Conservation (phyloP, 169 alveolate genomes). For the Blepharisma undulans region DNA sequence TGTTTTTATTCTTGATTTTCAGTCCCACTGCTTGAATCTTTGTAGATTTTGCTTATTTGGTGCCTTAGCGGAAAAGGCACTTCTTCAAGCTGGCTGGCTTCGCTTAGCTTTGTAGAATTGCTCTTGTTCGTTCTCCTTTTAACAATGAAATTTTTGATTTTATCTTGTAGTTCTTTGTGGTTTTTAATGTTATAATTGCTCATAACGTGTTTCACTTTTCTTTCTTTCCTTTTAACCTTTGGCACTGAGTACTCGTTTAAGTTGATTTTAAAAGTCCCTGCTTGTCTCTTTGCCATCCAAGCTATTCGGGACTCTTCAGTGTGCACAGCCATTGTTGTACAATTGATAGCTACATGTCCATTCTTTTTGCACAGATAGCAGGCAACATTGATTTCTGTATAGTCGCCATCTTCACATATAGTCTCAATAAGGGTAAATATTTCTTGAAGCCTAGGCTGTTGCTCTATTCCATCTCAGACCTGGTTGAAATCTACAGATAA, state of each 20-base stretch:
- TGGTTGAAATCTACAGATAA: constrained; percentile 23
- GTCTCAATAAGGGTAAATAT: not conserved
- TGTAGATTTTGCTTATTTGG: not conserved
- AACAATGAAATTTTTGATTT: not conserved
- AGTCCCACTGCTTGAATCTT: not conserved
- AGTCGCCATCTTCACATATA: not conserved
- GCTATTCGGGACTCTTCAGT: not conserved
- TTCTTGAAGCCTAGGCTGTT: not conserved
- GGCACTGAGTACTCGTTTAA: not conserved
- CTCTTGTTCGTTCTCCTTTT: not conserved
- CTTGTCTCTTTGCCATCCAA: not conserved
- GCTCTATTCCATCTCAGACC: not conserved
- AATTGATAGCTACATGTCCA: constrained; percentile 25
- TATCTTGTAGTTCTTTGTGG: not conserved
- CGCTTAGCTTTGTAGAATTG: not conserved
- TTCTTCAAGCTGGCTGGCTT: not conserved
- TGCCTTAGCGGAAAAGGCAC: not conserved
- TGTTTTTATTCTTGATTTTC: not conserved
- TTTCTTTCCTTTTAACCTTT: not conserved
- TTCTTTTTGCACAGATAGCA: constrained; percentile 16
- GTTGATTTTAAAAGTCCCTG: not conserved
- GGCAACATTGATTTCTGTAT: not conserved
- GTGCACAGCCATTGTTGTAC: not conserved
- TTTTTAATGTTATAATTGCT: not conserved
- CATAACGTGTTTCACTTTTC: not conserved